Percentiles rank a stretch among this genome's conserved stretches.
phyloP scores from a whole-genome alignment of 1,284 basidiomycete species.

The Melampsora americana region DNA sequence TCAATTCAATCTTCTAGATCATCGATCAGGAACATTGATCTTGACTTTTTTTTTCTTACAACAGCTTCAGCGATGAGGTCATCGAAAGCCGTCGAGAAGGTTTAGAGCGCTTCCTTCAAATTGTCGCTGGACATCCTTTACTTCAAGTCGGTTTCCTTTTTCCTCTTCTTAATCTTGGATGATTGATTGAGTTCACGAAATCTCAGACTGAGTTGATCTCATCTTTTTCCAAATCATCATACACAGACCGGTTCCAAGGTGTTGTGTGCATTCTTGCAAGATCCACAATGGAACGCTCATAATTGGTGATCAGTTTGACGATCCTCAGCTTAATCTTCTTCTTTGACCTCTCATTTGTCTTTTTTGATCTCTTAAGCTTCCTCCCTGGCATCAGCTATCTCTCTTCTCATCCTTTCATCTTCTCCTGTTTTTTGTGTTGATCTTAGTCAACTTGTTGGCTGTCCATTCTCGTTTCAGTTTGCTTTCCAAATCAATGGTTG shows the following conservation, averaged over 20 bases:
- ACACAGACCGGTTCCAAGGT: slow-evolving; percentile 90
- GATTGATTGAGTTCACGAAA: background rate
- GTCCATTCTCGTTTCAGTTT: background rate
- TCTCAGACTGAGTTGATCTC: background rate
- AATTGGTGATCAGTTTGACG: slow-evolving; percentile 24
- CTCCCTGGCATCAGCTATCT: background rate
- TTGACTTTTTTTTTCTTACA: slow-evolving; percentile 51
- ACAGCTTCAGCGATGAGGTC: slow-evolving; percentile 94
- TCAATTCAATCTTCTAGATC: background rate
- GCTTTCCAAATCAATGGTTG: background rate
- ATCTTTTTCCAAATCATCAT: slow-evolving; percentile 2
- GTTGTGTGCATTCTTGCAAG: slow-evolving; percentile 87
- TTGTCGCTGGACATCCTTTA: slow-evolving; percentile 94
- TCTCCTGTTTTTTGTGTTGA: background rate
- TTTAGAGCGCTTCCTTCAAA: slow-evolving; percentile 87
- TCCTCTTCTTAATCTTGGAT: background rate
- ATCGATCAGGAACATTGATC: background rate
- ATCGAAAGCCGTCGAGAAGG: slow-evolving; percentile 90
- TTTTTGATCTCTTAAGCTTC: background rate
- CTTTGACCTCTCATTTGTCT: background rate
- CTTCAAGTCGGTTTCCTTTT: slow-evolving; percentile 67
- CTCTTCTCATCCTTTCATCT: background rate
- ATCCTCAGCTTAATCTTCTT: background rate
- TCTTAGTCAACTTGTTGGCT: background rate
- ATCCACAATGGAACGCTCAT: slow-evolving; percentile 64